Evolutionary conservation across 1,284 basidiomycete species (phyloP).

Genomic region (Coniophora puteana): DNA sequence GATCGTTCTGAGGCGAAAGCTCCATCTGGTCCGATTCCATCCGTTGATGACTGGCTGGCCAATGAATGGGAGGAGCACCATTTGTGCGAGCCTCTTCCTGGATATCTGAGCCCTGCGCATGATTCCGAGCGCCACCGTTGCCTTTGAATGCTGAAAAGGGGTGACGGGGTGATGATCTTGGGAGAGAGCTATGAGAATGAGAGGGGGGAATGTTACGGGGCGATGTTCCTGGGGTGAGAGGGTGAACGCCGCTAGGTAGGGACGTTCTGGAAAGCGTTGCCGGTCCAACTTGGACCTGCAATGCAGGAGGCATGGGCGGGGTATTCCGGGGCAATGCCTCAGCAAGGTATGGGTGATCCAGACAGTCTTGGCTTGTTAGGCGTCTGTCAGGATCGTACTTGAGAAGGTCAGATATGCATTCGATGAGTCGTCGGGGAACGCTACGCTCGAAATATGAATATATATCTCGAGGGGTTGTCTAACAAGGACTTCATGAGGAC

Average conservation of each 20-base stretch:
- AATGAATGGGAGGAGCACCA: slow-evolving; percentile 21
- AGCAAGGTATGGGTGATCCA: slow-evolving; percentile 86
- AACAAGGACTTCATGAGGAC: slow-evolving; percentile 12
- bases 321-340: slow-evolving; percentile 67
- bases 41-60: slow-evolving; percentile 27
- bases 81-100: slow-evolving; percentile 36
- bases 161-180: slow-evolving; percentile 33
- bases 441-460: slow-evolving; percentile 75
- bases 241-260: slow-evolving; percentile 35
- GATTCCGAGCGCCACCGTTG: too few relatives aligned
- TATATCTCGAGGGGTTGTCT: slow-evolving; percentile 79
- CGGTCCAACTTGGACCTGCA: slow-evolving; percentile 31
- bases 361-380: slow-evolving; percentile 82
- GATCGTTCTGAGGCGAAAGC: slow-evolving; percentile 44
- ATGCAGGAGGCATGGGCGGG: slow-evolving; percentile 58
- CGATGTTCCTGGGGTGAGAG: slow-evolving; percentile 44
- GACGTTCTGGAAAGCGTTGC: slow-evolving; percentile 34
- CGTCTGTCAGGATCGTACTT: slow-evolving; percentile 89
- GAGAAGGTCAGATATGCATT: slow-evolving; percentile 90
- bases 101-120: slow-evolving; percentile 29
- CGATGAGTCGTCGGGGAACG: slow-evolving; percentile 79
- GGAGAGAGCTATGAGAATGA: slow-evolving; percentile 48
- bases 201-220: slow-evolving; percentile 58
- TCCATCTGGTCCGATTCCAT: slow-evolving; percentile 62
- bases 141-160: too few relatives aligned